A percentile compares a stretch with the other conserved stretches of the same genome.
Evolutionary conservation across 805 yeast genomes (phyloP).

Genomic region (Grigorovia humatica): DNA sequence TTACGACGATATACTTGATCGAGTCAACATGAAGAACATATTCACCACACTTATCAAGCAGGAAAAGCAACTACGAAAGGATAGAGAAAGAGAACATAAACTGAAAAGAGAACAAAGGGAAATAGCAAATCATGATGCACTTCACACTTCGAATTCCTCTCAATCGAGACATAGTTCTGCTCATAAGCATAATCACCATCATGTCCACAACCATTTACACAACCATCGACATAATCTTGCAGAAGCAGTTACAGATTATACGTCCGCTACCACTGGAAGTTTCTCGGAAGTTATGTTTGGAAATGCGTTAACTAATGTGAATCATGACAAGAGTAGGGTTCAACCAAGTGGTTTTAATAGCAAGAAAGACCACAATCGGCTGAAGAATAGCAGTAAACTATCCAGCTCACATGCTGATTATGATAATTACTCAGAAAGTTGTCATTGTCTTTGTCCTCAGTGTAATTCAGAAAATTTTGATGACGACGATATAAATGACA

Average conservation of each 20-base stretch:
- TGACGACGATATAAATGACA: neutral
- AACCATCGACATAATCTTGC: neutral
- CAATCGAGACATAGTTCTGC: neutral
- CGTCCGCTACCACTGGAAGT: slow-evolving; percentile 22
- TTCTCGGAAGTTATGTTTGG: slow-evolving; percentile 21
- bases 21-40: slow-evolving; percentile 1
- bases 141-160: neutral
- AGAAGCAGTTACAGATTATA: slow-evolving; percentile 10
- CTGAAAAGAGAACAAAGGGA: neutral
- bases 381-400: neutral
- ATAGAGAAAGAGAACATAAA: neutral
- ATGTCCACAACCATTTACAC: slow-evolving; percentile 7
- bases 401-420: neutral
- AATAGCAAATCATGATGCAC: neutral
- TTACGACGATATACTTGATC: neutral
- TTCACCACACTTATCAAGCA: slow-evolving; percentile 3
- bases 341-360: too few species aligned
- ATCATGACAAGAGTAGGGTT: too few species aligned
- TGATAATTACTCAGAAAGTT: neutral
- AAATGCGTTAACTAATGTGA: neutral
- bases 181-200: neutral
- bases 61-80: neutral
- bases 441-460: neutral
- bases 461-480: neutral
- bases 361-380: too few species aligned